Conservation (phyloP, 768 basidiomycete species). For the Mycena sanguinolenta region DNA sequence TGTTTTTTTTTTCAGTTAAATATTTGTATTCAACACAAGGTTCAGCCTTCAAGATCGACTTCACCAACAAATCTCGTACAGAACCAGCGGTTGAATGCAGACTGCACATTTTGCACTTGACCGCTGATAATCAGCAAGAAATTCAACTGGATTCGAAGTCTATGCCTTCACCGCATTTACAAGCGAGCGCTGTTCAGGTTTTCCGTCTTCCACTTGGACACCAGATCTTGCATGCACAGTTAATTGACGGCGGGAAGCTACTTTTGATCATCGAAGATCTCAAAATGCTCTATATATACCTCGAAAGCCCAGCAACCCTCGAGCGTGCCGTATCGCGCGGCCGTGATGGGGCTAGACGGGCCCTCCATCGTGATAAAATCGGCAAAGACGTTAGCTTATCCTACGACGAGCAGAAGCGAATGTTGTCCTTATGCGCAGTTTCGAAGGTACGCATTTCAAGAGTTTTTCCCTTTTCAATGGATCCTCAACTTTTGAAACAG, state of each 20-base stretch:
- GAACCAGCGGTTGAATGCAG: slow-evolving; percentile 46
- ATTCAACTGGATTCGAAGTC: slow-evolving; percentile 49
- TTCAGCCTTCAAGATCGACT: slow-evolving; percentile 27
- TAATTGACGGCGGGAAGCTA: slow-evolving; percentile 56
- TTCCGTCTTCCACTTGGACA: slow-evolving; percentile 42
- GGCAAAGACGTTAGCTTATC: slow-evolving; percentile 60
- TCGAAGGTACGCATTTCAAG: slow-evolving; percentile 50
- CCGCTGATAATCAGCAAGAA: slow-evolving; percentile 51
- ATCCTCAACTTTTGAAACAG: slow-evolving; percentile 37
- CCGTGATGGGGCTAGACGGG: slow-evolving; percentile 42
- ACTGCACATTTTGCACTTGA: slow-evolving; percentile 48
- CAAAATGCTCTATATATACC: slow-evolving; percentile 53
- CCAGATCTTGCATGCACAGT: slow-evolving; percentile 52
- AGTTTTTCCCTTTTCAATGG: too few relatives aligned
- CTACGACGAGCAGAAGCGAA: slow-evolving; percentile 65
- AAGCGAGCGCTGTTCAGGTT: slow-evolving; percentile 39
- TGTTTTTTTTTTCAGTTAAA: background rate
- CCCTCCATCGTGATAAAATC: slow-evolving; percentile 59
- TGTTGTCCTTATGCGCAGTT: slow-evolving; percentile 59
- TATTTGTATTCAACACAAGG: background rate
- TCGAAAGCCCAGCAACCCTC: slow-evolving; percentile 51
- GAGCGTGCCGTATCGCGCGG: slow-evolving; percentile 45
- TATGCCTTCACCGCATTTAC: slow-evolving; percentile 48
- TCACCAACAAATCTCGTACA: slow-evolving; percentile 25
- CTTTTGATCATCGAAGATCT: slow-evolving; percentile 57